phyloP scores from a whole-genome alignment of 345 rosid genomes.

The Clarkia xantiana region DNA sequence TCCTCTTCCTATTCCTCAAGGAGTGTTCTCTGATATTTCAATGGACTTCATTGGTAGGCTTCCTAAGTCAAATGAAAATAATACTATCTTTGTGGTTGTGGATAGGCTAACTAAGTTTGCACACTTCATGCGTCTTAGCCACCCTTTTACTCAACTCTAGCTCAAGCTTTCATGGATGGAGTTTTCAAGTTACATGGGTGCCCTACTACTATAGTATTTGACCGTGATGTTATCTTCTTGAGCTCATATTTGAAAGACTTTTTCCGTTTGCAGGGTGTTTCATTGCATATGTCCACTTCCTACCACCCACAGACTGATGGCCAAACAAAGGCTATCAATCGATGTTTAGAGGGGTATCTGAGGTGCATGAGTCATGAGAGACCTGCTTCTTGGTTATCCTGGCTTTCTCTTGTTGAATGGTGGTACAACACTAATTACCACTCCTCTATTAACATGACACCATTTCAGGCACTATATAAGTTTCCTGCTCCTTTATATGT shows the following conservation, averaged over 20 bases:
- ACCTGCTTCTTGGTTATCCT: background rate
- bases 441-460: background rate
- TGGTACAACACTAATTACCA: constrained; percentile 1
- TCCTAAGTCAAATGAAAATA: too few species aligned
- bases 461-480: background rate
- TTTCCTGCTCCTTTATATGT: background rate
- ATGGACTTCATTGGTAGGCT: too few species aligned
- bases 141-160: too few species aligned
- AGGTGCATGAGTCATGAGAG: background rate
- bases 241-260: background rate
- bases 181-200: too few species aligned
- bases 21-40: too few species aligned
- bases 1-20: too few species aligned
- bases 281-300: background rate
- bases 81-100: too few species aligned
- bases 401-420: background rate
- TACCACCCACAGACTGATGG: too few species aligned
- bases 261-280: background rate
- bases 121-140: too few species aligned
- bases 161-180: too few species aligned
- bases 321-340: background rate
- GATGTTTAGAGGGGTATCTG: background rate
- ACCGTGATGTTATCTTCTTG: background rate
- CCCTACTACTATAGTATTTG: too few species aligned
- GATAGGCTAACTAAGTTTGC: too few species aligned